Conservation (phyloP, 345 rosid species). For the Orychophragmus violaceus region DNA sequence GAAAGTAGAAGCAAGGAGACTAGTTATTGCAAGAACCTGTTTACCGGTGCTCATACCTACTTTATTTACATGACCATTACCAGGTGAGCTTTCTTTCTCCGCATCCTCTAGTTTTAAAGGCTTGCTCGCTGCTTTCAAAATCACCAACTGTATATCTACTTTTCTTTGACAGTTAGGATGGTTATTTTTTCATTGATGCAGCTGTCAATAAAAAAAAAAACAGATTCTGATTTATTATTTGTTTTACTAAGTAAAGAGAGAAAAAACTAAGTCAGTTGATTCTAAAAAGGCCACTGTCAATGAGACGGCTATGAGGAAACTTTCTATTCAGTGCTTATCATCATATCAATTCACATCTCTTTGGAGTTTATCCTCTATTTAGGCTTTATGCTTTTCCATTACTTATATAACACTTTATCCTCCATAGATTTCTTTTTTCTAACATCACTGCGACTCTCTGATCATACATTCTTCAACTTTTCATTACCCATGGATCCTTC, state of each 20-base stretch:
- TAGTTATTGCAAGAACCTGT: too few relatives aligned
- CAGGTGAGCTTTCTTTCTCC: background rate
- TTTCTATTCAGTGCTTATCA: background rate
- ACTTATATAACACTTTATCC: background rate
- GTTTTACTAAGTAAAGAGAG: background rate
- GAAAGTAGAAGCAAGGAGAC: too few relatives aligned
- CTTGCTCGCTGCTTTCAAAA: background rate
- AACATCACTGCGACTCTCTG: background rate
- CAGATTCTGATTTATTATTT: background rate
- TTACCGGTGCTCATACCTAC: too few relatives aligned
- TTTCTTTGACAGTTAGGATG: background rate
- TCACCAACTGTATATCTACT: background rate
- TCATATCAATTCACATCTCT: background rate
- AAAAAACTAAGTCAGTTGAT: background rate
- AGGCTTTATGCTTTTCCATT: background rate
- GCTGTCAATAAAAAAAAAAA: background rate
- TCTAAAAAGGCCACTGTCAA: background rate
- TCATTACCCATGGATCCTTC: background rate
- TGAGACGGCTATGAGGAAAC: background rate
- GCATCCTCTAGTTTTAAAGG: background rate
- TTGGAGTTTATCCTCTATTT: background rate
- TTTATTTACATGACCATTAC: too few relatives aligned
- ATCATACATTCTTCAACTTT: background rate
- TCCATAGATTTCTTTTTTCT: background rate
- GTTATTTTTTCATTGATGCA: background rate